Percentiles rank a stretch among this genome's conserved stretches.
Evolutionary conservation across 1,284 basidiomycete genomes (phyloP).

Genomic region (Ganoderma meredithae): DNA sequence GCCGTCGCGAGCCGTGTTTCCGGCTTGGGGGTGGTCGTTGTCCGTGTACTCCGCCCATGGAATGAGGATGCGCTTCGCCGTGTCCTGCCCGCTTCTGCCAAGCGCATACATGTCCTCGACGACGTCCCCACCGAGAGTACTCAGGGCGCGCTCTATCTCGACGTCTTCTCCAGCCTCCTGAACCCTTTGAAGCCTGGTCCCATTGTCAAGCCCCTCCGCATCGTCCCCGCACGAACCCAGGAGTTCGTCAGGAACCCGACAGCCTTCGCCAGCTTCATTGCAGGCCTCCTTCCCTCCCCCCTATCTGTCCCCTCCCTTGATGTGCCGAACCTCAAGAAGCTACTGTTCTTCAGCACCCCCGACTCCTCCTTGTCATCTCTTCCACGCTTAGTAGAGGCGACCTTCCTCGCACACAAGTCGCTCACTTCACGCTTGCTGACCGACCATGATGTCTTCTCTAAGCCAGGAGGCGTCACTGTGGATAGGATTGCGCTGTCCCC

Average conservation of each 20-base stretch:
- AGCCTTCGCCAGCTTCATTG: constrained; percentile 56
- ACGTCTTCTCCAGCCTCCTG: constrained; percentile 72
- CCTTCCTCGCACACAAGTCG: constrained; percentile 53
- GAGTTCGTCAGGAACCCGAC: constrained; percentile 56
- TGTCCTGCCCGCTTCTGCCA: constrained; percentile 64
- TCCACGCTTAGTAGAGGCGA: constrained; percentile 61
- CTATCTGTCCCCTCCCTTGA: constrained; percentile 34
- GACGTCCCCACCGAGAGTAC: constrained; percentile 71
- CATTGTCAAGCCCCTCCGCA: constrained; percentile 62
- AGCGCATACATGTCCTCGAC: constrained; percentile 73
- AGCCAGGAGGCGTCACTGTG: constrained; percentile 68
- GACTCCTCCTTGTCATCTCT: constrained; percentile 60
- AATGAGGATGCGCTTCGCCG: constrained; percentile 63
- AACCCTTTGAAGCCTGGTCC: constrained; percentile 47
- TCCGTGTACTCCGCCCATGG: constrained; percentile 84
- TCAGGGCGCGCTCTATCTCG: constrained; percentile 74
- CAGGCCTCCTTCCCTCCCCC: constrained; percentile 30
- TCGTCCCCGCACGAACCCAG: constrained; percentile 63
- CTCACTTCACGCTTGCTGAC: constrained; percentile 66
- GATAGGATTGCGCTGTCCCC: constrained; percentile 67
- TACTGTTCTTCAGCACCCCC: constrained; percentile 71
- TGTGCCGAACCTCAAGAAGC: constrained; percentile 53
- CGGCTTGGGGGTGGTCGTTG: constrained; percentile 69
- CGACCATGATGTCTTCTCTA: constrained; percentile 74
- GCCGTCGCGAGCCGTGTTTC: constrained; percentile 51